These are phyloP conservation scores for Tricholoma bakamatsutake DNA, from an alignment of 768 basidiomycete species.

Conservation along the genomic window DNA sequence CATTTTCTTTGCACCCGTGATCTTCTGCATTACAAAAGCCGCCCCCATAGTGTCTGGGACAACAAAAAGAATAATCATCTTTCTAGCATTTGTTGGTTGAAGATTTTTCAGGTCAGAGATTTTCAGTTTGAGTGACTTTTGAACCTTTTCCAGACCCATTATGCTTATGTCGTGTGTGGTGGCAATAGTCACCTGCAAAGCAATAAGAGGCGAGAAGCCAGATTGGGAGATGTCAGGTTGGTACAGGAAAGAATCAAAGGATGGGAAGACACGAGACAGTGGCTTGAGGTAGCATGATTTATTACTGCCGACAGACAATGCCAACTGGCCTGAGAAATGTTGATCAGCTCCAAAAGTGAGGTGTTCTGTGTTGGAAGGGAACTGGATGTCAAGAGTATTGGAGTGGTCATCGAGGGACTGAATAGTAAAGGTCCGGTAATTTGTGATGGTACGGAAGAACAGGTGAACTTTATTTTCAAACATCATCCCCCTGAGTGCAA, in stretches of 20 bases:
- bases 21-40: not conserved
- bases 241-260: not conserved
- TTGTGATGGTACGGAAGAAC: too few species aligned
- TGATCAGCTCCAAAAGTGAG: not conserved
- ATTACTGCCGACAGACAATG: not conserved
- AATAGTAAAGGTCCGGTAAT: too few species aligned
- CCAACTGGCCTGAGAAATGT: not conserved
- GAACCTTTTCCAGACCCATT: too few species aligned
- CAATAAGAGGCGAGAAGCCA: not conserved
- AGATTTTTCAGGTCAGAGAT: not conserved
- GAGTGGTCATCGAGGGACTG: not conserved
- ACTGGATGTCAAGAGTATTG: not conserved
- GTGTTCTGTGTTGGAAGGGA: not conserved
- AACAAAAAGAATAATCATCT: not conserved
- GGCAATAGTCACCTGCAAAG: too few species aligned
- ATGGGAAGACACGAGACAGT: not conserved
- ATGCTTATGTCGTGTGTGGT: too few species aligned
- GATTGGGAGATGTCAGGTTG: not conserved
- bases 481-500: not conserved
- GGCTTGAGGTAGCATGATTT: not conserved
- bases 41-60: not conserved
- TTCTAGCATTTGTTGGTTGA: not conserved
- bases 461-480: too few species aligned
- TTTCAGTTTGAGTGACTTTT: too few species aligned
- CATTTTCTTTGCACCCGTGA: not conserved